Evolutionary conservation across 2,329 filamentous ascomycete genomes (phyloP).

Genomic region (Trichophyton mentagrophytes): DNA sequence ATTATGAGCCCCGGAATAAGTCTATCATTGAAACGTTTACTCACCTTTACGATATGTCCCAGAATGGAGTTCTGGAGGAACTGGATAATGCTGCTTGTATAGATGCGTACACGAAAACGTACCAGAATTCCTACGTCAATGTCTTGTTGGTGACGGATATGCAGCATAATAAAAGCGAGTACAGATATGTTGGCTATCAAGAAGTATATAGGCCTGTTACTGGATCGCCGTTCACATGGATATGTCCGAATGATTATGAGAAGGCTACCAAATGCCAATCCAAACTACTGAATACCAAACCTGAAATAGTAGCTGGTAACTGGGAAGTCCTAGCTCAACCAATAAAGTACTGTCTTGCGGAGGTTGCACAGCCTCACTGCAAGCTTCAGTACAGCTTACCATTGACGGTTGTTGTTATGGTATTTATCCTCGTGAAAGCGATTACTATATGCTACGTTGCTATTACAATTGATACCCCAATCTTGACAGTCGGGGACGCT

Average conservation of each 20-base stretch:
- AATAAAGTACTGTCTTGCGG: constrained; percentile 1
- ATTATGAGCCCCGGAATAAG: background rate
- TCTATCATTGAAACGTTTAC: background rate
- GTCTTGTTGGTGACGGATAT: background rate
- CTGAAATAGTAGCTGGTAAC: background rate
- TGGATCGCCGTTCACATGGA: background rate
- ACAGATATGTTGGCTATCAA: background rate
- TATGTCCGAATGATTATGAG: background rate
- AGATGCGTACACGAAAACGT: background rate
- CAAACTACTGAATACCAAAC: background rate
- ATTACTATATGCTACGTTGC: constrained; percentile 6
- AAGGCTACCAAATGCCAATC: background rate
- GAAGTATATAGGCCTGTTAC: background rate
- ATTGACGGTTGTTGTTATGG: constrained; percentile 14
- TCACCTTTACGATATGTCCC: background rate
- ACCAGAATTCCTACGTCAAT: background rate
- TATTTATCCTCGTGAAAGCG: constrained; percentile 15
- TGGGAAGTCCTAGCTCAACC: background rate
- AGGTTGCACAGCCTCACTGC: constrained; percentile 14
- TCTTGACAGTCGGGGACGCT: constrained; percentile 26
- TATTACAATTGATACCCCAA: constrained; percentile 4
- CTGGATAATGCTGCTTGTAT: background rate
- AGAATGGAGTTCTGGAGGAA: background rate
- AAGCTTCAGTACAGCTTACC: constrained; percentile 14
- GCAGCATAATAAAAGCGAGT: background rate